Conservation (phyloP, 305 asterid species). For the Euphrasia arctica region DNA sequence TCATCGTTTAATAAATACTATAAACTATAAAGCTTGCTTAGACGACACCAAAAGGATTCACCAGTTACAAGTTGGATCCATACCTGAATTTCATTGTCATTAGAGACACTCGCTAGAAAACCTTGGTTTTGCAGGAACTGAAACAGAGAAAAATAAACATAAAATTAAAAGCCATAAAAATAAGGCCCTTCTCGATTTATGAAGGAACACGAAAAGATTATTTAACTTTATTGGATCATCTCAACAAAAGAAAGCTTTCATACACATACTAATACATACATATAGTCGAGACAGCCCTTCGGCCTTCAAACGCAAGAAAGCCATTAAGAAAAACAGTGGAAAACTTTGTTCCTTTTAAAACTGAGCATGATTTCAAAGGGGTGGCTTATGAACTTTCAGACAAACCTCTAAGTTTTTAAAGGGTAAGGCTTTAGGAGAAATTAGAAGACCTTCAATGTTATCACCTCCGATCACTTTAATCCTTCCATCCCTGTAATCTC, state of each 20-base stretch:
- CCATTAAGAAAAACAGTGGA: no score
- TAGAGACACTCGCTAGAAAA: conserved; percentile 76
- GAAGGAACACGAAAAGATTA: background rate
- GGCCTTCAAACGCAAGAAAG: background rate
- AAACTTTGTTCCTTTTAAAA: conserved; percentile 6
- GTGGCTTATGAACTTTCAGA: conserved; percentile 19
- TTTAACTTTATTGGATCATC: background rate
- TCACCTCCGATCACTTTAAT: conserved; percentile 88
- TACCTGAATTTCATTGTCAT: conserved; percentile 94
- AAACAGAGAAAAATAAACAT: conserved; percentile 25
- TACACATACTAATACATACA: no score
- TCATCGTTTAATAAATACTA: background rate
- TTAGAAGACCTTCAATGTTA: conserved; percentile 81
- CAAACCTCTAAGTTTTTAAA: conserved; percentile 90
- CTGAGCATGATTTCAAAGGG: background rate
- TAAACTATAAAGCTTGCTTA: conserved; percentile 15
- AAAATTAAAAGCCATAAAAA: conserved; percentile 17
- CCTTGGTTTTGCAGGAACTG: conserved; percentile 99
- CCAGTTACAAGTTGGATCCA: conserved; percentile 21
- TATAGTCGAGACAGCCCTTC: background rate
- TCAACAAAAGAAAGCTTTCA: no score
- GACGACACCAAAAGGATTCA: conserved; percentile 24
- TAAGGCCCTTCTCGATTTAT: conserved; percentile 21
- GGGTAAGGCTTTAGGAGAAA: conserved; percentile 74
- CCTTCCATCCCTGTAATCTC: conserved; percentile 83